phyloP scores from a whole-genome alignment of 805 yeast genomes.

The Metschnikowia hibisci region DNA sequence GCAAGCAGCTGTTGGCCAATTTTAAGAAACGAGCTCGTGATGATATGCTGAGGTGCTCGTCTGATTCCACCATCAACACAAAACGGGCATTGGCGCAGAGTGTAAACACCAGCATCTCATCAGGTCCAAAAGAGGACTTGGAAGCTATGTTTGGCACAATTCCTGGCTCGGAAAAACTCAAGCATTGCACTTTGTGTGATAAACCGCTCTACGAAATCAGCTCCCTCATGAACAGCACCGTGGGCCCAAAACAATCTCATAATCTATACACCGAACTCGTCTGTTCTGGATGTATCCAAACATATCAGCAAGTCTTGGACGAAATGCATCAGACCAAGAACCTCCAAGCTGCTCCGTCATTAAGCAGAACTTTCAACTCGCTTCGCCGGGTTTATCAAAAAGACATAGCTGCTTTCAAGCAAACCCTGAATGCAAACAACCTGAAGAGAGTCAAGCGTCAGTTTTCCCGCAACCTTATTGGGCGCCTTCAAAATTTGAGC shows the following conservation, averaged over 20 bases:
- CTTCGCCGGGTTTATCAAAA: not conserved
- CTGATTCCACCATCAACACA: not conserved
- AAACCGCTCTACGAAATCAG: slow-evolving; percentile 61
- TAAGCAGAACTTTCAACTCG: not conserved
- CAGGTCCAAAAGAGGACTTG: slow-evolving; percentile 21
- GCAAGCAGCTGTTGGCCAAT: slow-evolving; percentile 36
- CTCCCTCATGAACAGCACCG: slow-evolving; percentile 32
- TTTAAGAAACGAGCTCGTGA: slow-evolving; percentile 27
- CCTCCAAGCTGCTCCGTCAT: not conserved
- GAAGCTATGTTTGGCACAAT: slow-evolving; percentile 38
- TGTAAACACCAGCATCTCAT: not conserved
- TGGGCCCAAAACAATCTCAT: slow-evolving; percentile 8
- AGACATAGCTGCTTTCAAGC: slow-evolving; percentile 1
- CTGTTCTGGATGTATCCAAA: slow-evolving; percentile 57
- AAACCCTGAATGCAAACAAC: not conserved
- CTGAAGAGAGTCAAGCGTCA: slow-evolving; percentile 23
- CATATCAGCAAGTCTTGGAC: slow-evolving; percentile 49
- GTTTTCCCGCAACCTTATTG: slow-evolving; percentile 26
- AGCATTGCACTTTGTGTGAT: slow-evolving; percentile 66
- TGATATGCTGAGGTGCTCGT: slow-evolving; percentile 4
- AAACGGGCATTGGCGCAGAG: not conserved
- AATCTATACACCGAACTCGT: slow-evolving; percentile 51
- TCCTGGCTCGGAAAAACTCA: slow-evolving; percentile 37
- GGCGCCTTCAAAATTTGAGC: slow-evolving; percentile 18
- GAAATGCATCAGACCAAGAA: slow-evolving; percentile 29